A percentile compares a stretch with the other conserved stretches of the same genome.
These are phyloP conservation scores for Podospora comata DNA, from an alignment of 495 filamentous ascomycete genomes.

Conservation along the genomic window DNA sequence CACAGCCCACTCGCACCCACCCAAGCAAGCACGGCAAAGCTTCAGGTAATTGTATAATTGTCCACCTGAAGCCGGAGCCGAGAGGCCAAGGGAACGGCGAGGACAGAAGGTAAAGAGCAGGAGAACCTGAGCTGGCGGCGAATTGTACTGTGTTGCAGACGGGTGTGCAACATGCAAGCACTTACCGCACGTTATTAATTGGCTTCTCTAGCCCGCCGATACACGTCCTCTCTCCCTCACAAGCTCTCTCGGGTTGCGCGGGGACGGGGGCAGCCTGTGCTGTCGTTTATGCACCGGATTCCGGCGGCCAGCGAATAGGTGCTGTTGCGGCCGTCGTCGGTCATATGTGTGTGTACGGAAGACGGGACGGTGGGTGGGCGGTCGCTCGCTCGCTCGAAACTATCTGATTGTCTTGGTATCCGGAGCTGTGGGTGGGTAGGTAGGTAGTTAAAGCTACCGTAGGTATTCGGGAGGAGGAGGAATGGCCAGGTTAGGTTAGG, in stretches of 20 bases:
- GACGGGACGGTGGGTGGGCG: not conserved
- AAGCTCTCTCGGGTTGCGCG: constrained; percentile 15
- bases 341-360: constrained; percentile 16
- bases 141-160: not conserved
- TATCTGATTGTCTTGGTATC: not conserved
- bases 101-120: constrained; percentile 2
- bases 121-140: constrained; percentile 12
- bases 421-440: not conserved
- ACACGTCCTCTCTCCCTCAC: constrained; percentile 6
- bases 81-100: constrained; percentile 12
- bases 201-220: constrained; percentile 15
- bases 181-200: constrained; percentile 24
- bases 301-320: constrained; percentile 19
- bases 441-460: too few species aligned
- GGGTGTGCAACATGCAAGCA: constrained; percentile 28
- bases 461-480: not conserved
- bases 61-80: constrained; percentile 5
- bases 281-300: constrained; percentile 23
- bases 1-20: not conserved
- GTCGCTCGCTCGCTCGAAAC: too few species aligned
- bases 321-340: constrained; percentile 14
- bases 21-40: not conserved
- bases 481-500: too few species aligned
- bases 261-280: constrained; percentile 13
- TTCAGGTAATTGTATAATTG: not conserved